phyloP scores from a whole-genome alignment of 2,329 filamentous ascomycete species.

The Paracamarosporium sp. region DNA sequence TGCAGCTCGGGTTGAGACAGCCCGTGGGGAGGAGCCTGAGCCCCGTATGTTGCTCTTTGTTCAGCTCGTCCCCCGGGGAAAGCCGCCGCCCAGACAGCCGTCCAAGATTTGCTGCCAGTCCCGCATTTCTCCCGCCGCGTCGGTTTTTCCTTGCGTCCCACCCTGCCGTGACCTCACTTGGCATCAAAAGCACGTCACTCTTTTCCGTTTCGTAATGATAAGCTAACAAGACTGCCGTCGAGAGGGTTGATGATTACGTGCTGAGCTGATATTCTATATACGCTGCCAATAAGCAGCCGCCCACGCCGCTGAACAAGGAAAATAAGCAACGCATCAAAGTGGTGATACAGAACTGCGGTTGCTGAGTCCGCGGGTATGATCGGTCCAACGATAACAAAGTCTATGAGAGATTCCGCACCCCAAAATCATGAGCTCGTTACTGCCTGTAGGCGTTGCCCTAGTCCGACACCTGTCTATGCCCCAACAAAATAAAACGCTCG shows the following conservation, averaged over 20 bases:
- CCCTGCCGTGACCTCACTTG: slow-evolving; percentile 37
- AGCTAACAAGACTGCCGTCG: slow-evolving; percentile 20
- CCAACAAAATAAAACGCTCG: slow-evolving; percentile 36
- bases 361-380: slow-evolving; percentile 36
- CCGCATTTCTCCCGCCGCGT: slow-evolving; percentile 1
- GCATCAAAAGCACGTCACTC: slow-evolving; percentile 43
- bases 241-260: slow-evolving; percentile 41
- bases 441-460: slow-evolving; percentile 26
- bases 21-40: slow-evolving; percentile 10
- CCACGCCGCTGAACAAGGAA: slow-evolving; percentile 17
- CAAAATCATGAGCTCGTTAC: slow-evolving; percentile 37
- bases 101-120: slow-evolving; percentile 10
- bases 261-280: slow-evolving; percentile 40
- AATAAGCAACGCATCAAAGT: slow-evolving; percentile 29
- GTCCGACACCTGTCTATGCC: slow-evolving; percentile 38
- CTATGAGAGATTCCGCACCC: slow-evolving; percentile 25
- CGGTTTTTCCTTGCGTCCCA: slow-evolving; percentile 19
- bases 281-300: slow-evolving; percentile 38
- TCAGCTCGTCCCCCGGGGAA: slow-evolving; percentile 3
- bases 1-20: slow-evolving; percentile 21
- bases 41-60: slow-evolving; percentile 13
- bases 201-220: slow-evolving; percentile 42
- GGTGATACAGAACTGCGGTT: slow-evolving; percentile 32
- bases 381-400: slow-evolving; percentile 38
- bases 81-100: slow-evolving; percentile 16